These are phyloP conservation scores for Seiridium cupressi DNA, from an alignment of 2,329 filamentous ascomycete genomes.

Conservation along the genomic window DNA sequence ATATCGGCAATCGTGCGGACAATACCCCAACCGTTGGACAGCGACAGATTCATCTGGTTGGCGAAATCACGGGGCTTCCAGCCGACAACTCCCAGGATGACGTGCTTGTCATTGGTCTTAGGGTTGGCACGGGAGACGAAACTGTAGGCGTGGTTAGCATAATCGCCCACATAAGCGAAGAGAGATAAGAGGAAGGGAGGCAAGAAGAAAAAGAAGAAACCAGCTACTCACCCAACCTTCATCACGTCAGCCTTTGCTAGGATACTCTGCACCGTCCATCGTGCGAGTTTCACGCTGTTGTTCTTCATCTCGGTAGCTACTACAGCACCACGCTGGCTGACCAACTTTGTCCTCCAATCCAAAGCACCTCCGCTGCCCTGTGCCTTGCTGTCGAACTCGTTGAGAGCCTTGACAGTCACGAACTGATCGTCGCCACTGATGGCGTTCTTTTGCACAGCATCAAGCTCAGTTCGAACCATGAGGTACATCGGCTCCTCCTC, in stretches of 20 bases:
- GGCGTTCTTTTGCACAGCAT: constrained; percentile 93
- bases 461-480: constrained; percentile 90
- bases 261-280: constrained; percentile 97
- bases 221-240: constrained; percentile 80
- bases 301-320: constrained; percentile 99
- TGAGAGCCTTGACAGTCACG: constrained; percentile 90
- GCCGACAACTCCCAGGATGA: constrained; percentile 90
- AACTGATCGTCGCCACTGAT: constrained; percentile 89
- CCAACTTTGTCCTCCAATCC: constrained; percentile 95
- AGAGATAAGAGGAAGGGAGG: background rate
- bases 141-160: constrained; percentile 43
- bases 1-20: constrained; percentile 98
- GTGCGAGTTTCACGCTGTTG: constrained; percentile 97
- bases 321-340: constrained; percentile 91
- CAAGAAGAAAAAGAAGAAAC: too few relatives aligned
- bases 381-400: constrained; percentile 98
- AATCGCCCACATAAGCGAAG: background rate
- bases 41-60: constrained; percentile 94
- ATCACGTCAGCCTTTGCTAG: constrained; percentile 96
- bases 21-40: constrained; percentile 98
- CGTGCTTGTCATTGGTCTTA: constrained; percentile 88
- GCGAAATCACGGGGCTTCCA: constrained; percentile 99
- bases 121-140: constrained; percentile 95
- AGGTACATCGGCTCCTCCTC: constrained; percentile 93
- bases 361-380: constrained; percentile 92